Percentiles rank a stretch among this genome's conserved stretches.
Conservation (phyloP, 2,329 filamentous ascomycete species). For the Scleromitrula shiraiana region DNA sequence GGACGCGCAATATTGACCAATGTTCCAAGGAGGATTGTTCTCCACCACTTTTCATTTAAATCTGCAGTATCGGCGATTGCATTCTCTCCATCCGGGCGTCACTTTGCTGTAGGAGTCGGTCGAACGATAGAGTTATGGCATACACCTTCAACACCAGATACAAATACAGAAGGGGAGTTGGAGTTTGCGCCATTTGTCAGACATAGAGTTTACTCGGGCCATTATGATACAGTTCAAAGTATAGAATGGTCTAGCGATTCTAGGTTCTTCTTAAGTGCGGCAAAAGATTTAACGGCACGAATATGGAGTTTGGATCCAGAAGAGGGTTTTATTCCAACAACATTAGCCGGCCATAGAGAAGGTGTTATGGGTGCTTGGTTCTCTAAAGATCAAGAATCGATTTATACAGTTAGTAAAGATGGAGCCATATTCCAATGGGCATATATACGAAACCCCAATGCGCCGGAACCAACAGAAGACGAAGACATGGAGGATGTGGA, state of each 20-base stretch:
- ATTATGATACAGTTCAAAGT: slow-evolving; percentile 78
- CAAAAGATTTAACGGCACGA: slow-evolving; percentile 83
- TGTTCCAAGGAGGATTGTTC: slow-evolving; percentile 71
- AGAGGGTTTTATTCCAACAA: slow-evolving; percentile 82
- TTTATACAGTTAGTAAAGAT: slow-evolving; percentile 94
- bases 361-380: slow-evolving; percentile 95
- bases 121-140: slow-evolving; percentile 92
- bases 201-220: slow-evolving; percentile 77
- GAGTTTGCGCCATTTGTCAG: slow-evolving; percentile 93
- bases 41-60: slow-evolving; percentile 96
- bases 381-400: slow-evolving; percentile 85
- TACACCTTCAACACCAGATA: slow-evolving; percentile 81
- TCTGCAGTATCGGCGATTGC: slow-evolving; percentile 72
- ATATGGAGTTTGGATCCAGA: slow-evolving; percentile 92
- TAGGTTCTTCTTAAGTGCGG: slow-evolving; percentile 85
- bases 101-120: slow-evolving; percentile 85
- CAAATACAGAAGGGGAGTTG: slow-evolving; percentile 69
- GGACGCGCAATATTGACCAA: slow-evolving; percentile 91
- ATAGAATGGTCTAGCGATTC: slow-evolving; percentile 97
- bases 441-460: slow-evolving; percentile 57
- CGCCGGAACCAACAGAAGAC: slow-evolving; percentile 41
- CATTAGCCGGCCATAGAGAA: slow-evolving; percentile 84
- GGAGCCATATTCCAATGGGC: slow-evolving; percentile 95
- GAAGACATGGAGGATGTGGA: slow-evolving; percentile 54
- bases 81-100: slow-evolving; percentile 83